Evolutionary conservation across 2,329 filamentous ascomycete genomes (phyloP), one percentile per base, ranked within the genome.

Genomic region (Xylaria sp.): DNA sequence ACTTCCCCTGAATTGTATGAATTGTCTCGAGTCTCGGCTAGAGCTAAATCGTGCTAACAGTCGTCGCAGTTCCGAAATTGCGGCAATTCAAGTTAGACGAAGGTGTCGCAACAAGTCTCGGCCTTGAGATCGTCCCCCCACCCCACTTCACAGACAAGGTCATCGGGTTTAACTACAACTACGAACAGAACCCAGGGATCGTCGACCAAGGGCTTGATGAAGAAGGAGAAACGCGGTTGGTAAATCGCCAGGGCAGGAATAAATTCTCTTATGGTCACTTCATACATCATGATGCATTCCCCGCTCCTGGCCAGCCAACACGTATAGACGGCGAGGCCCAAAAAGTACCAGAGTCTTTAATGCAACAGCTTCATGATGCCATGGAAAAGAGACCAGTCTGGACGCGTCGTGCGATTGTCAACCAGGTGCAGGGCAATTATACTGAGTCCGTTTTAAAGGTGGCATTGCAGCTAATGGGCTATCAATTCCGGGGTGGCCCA

Each of bases 401-500:
- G 89, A 97, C 95, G 3, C 88, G 94, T 0, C 89, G 95, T 22
- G 91, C 91, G 1, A 84, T 97, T 15, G 85, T 91, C 73, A 97
- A 97, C 78, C 85, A 87, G 59, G 83, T 97, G 33, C 81, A 80
- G 1, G 80, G 81, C 55, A 81, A 80, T 54, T 81, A 83, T 29
- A 82, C 84, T 66, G 87, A 83, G 77, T 86, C 86, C 65, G 79
- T 86, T 47, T 79, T 97, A 67, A 91, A 93, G 73, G 87, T 91
- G 75, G 92, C 92, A 53, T 87, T 94, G 59, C 91, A 93, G 69
- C 95, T 96, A 73, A 89, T 93, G 4, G 94, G 92, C 9, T 99
- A 97, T 80, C 93, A 94, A 79, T 97, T 98, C 84, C 91, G 92
- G 66, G 93, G 92, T 25, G 96, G 96, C 0, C 94, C 96, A 0